Evolutionary conservation across 2,329 filamentous ascomycete genomes (phyloP), one percentile per base, ranked within the genome.

Genomic region (Penicillium capsulatum): DNA sequence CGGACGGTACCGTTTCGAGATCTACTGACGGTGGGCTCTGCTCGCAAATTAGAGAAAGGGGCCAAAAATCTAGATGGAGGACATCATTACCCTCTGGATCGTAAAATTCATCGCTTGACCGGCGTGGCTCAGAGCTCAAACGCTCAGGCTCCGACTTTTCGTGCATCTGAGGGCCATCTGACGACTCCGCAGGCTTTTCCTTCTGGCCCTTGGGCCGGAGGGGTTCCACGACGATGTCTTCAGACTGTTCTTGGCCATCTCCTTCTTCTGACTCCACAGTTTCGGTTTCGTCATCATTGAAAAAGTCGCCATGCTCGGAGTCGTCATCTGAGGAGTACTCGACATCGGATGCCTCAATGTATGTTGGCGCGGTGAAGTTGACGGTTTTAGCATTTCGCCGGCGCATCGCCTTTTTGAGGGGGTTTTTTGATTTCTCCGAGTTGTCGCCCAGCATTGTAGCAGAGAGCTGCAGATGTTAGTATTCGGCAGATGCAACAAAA

Each of bases 271-370:
- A 59, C 15, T 54, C 63, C 17, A 74, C 65, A 19, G 71, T 64
- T 34, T 76, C 71, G 15, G 71, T 64, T 34, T 76, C 71, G 9
- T 69, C 68, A n/a, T 71, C 68, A 31, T 65, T 68, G 40, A 65
- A 69, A 32, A 58, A 64, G 17, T 69, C 69, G 14, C 59, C 65
- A 24, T 72, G 74, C 13, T 70, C 74, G 11, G 71, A 71, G 47
- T 91, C 87, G 36, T 92, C 87, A 11, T 86, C 84, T 1, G 79
- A 81, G 1, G 86, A 94, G 60, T 89, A 94, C 38, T 94, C 88
- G 53, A 86, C 77, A 49, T 94, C 87, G 0, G 86, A 88, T 45
- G 91, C 87, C 64, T 95, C 87, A 29, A 91, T 84, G 55, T 90
- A 94, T 4, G 86, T 92, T 0, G 88, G 87, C 1, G 85, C 77